Evolutionary conservation across 2,329 filamentous ascomycete species (phyloP), one percentile per base, ranked within the genome.

Genomic region (Cladosporium sp.): DNA sequence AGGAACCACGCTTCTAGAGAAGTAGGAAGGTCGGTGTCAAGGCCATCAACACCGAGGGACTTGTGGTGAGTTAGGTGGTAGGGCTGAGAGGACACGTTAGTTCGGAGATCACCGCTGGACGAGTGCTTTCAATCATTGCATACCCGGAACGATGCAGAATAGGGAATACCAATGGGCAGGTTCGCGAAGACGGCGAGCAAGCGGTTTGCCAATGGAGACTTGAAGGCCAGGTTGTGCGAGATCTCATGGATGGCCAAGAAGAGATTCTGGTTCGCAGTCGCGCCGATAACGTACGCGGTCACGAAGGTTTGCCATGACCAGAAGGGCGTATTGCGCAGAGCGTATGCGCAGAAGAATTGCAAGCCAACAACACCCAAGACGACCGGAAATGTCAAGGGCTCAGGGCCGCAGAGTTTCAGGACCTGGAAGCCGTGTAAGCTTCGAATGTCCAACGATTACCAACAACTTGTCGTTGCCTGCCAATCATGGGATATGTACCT

Each of bases 41-140:
- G 82, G 50, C 93, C 93, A 62, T 95, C 88, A 43, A 98, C 92
- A 54, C 93, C 93, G 46, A 98, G 85, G 32, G 91, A 95, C 76
- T 98, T 98, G 80, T 98, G 93, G 73, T 98, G 93, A 1, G 93
- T 98, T 35, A 98, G 83, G 67, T 98, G 93, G 76, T 98, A 98
- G 4, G 93, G 93, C 80, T 89, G 58, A 18, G n/a, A 13, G 13
- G 16, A 7, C 8, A 16, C 18, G 43, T 52, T 16, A 54, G 43
- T 36, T 3, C 8, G 20, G 16, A 13, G 20, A 18, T 2, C 6
- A 42, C 15, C 5, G 1, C 5, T 5, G 27, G 7, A 25, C 1
- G 5, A 11, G 20, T 8, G 16, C 12, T 16, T 2, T 30, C 12
- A 13, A 8, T 32, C 13, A n/a, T 29, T 27, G 72, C 80, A 45